Base-by-base conservation (phyloP, 345 rosid species). In the Arabidopsis thaliana region DNA sequence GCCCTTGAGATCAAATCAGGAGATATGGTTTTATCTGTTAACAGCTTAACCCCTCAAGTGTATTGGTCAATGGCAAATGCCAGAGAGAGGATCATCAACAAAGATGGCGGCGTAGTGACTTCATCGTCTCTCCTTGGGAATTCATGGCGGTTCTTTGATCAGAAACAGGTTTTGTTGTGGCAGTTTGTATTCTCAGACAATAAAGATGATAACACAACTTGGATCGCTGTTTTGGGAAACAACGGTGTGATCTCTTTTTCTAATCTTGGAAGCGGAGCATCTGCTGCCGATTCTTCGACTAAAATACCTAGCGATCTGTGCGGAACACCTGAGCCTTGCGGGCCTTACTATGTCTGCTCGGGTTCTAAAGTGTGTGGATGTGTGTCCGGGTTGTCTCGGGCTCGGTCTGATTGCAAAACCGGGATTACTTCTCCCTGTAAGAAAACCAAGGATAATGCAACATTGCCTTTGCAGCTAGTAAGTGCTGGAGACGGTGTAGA, bases 61-160 rank as follows among this genome's bases (percentile, higher is more conserved):
- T 95, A 95, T 74, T 95, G 99, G 98, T 87, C 98, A 5, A 80
- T 90, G 82, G 63, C 73, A 44, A 85, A 56, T 7, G 98, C 91
- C 0, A 70, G 38, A 1, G 63, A 79, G 10, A 87, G 3, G 30
- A 83, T 72, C 66, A 74, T 82, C 49, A 78, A 92, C 71, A 72
- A 79, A 67, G 79, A 9, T 1, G 89, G 90, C 2, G 87, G 87
- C 11, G 59, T 37, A 14, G 86, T 86, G 46, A 68, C 76, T 48
- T 60, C 28, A 7, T 89, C 98, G 24, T 77, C 91, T 10, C 52
- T 90, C 6, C 34, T 62, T 32, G 86, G 69, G 10, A 95, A 87
- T 74, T 89, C 99, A 3, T 95, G 99, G 99, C 82, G 80, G 40
- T 86, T 95, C 74, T 92, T 83, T 70, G 97, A 87, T 62, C 36